phyloP scores from a whole-genome alignment of 805 yeast genomes.

The Millerozyma miso region DNA sequence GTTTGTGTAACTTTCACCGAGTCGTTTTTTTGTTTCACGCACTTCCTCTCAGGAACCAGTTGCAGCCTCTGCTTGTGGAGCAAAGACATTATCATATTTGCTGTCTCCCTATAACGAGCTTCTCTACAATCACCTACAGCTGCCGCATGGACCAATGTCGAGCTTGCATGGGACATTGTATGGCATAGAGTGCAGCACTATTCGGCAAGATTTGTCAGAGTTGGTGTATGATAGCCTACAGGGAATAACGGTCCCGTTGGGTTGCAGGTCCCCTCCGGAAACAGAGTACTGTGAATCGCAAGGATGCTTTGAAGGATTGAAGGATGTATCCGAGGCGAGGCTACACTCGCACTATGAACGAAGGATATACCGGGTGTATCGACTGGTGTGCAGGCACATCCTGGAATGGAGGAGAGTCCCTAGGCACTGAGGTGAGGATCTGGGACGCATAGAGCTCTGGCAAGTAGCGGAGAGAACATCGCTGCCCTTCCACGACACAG shows the following conservation, averaged over 20 bases:
- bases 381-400: not conserved
- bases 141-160: not conserved
- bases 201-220: slow-evolving; percentile 1
- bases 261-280: not conserved
- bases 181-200: not conserved
- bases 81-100: too few relatives aligned
- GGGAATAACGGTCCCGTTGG: not conserved
- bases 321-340: not conserved
- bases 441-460: too few relatives aligned
- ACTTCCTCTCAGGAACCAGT: too few relatives aligned
- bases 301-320: not conserved
- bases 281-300: not conserved
- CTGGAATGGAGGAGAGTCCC: not conserved
- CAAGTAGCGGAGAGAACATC: too few relatives aligned
- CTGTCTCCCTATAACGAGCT: too few relatives aligned
- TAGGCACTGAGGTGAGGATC: too few relatives aligned
- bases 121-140: too few relatives aligned
- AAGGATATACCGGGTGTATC: not conserved
- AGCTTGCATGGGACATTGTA: slow-evolving; percentile 1
- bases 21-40: too few relatives aligned
- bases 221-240: not conserved
- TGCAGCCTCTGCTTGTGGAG: too few relatives aligned
- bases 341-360: not conserved
- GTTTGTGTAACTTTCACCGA: not conserved
- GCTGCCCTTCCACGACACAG: too few relatives aligned